These are phyloP conservation scores for Aspergillus eucalypticola DNA, from an alignment of 2,329 filamentous ascomycete genomes.

Conservation along the genomic window DNA sequence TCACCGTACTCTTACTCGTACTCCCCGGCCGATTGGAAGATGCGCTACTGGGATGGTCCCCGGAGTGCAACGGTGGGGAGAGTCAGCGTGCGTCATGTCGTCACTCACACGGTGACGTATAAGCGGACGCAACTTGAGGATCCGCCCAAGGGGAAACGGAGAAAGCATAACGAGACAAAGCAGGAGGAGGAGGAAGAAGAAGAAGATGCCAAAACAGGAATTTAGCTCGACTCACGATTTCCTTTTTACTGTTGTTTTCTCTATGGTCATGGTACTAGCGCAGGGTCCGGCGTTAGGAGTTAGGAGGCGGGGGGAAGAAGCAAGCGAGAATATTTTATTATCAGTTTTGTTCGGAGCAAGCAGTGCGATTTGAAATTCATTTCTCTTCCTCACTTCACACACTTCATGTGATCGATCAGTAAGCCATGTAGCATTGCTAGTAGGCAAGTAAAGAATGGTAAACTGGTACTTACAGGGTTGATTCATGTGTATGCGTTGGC, in stretches of 20 bases:
- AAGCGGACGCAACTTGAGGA: constrained; percentile 75
- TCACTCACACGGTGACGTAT: constrained; percentile 92
- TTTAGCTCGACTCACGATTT: too few species aligned
- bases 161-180: constrained; percentile 54
- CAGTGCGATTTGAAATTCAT: constrained; percentile 1
- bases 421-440: neutral
- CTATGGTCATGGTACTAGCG: neutral
- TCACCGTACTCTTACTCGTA: constrained; percentile 62
- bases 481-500: too few species aligned
- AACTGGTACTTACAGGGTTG: too few species aligned
- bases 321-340: neutral
- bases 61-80: constrained; percentile 60
- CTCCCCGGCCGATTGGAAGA: constrained; percentile 78
- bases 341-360: neutral
- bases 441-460: neutral
- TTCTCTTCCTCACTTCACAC: neutral
- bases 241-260: neutral
- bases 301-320: neutral
- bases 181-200: neutral
- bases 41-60: constrained; percentile 62
- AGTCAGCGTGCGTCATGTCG: constrained; percentile 78
- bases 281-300: constrained; percentile 10
- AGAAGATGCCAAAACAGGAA: neutral
- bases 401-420: neutral
- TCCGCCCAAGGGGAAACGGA: constrained; percentile 88